phyloP scores from a whole-genome alignment of 1,284 basidiomycete genomes.

The Irpex sp. region DNA sequence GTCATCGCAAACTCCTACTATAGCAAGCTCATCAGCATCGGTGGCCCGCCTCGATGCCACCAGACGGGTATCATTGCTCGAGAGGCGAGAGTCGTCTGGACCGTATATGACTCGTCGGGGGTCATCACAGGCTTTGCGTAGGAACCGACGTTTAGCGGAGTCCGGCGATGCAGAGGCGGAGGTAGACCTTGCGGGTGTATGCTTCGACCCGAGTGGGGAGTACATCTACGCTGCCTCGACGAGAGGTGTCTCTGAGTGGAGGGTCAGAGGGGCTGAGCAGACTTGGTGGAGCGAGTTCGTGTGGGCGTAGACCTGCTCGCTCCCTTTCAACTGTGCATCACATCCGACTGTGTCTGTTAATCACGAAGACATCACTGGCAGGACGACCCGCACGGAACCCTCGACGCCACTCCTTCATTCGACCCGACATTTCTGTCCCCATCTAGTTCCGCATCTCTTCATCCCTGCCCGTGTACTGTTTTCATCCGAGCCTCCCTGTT shows the following conservation, averaged over 20 bases:
- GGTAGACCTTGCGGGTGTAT: slow-evolving; percentile 66
- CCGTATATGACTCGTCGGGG: slow-evolving; percentile 10
- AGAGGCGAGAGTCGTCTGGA: slow-evolving; percentile 8
- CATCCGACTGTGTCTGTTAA: too few relatives aligned
- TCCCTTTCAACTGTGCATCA: too few relatives aligned
- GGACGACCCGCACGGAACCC: too few relatives aligned
- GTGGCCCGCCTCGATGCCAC: slow-evolving; percentile 3
- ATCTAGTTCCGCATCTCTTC: too few relatives aligned
- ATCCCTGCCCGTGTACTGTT: too few relatives aligned
- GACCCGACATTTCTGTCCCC: too few relatives aligned
- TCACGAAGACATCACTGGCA: too few relatives aligned
- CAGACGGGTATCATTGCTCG: slow-evolving; percentile 11
- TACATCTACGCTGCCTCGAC: slow-evolving; percentile 66
- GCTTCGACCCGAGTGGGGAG: slow-evolving; percentile 69
- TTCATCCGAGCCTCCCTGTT: too few relatives aligned
- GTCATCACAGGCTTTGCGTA: slow-evolving; percentile 10
- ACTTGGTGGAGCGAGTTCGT: slow-evolving; percentile 48
- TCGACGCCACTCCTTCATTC: too few relatives aligned
- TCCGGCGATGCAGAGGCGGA: slow-evolving; percentile 33
- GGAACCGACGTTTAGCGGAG: slow-evolving; percentile 10
- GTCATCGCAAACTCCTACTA: neutral
- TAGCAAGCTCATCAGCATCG: neutral
- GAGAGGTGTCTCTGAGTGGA: slow-evolving; percentile 64
- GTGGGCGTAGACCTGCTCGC: slow-evolving; percentile 20
- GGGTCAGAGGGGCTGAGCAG: slow-evolving; percentile 55